Base-by-base conservation (phyloP, 2,329 filamentous ascomycete genomes). In the Penicillium digitatum region DNA sequence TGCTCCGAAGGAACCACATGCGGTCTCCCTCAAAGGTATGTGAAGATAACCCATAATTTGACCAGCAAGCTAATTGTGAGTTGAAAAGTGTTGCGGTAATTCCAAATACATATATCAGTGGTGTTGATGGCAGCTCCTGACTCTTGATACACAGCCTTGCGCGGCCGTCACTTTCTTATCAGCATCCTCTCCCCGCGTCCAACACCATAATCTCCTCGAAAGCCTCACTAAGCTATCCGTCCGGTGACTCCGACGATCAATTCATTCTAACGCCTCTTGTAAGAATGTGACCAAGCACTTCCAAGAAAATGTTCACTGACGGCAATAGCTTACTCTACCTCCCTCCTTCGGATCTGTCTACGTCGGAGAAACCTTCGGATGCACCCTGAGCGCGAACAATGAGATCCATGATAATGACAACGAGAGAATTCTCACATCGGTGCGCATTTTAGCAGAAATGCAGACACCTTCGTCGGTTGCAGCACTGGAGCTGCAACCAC, bases 341-440 rank as follows among this genome's bases (percentile, higher is more conserved):
- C 87, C 91, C 16, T 88, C 90, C 0, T 97, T 99, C 72, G 93
- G 92, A 42, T 93, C 90, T 12, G 92, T 93, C 9, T 96, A 96
- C 72, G 93, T 97, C 20, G 94, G 94, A 65, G 92, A 97, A 77
- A 90, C 87, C 0, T 97, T 99, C 75, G 87, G 87, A 61, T 99
- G 94, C 75, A 96, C 93, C 1, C 81, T 97, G 22, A 96, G 92
- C 75, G 92, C 89, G n/a, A 96, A 96, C 78, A 93, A 96, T 71
- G 93, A 97, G 68, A 74, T 86, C 1, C 65, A 71, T 20, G 61
- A 73, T 8, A 67, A 72, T 26, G 69, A 74, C 9, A 67, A 69
- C 6, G 68, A 71, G 3, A 74, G 75, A 57, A 76, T 75, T 43
- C 85, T 95, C 38, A 87, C 85, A 59, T 88, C 88, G 54, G 87